Conservation (phyloP, 345 rosid genomes). For the Salix exigua region DNA sequence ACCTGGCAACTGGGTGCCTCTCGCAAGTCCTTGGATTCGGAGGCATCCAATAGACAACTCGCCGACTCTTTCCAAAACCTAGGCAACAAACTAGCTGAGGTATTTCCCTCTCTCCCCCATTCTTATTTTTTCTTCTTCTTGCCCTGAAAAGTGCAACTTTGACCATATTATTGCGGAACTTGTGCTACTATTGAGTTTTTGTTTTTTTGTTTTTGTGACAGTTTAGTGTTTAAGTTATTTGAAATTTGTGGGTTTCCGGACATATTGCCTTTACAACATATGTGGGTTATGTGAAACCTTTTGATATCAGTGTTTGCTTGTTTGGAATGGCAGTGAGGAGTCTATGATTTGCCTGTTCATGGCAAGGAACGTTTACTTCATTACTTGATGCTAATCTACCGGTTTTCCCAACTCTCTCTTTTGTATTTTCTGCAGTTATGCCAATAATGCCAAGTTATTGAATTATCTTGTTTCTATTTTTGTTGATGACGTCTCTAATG, state of each 20-base stretch:
- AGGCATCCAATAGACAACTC: conserved; percentile 25
- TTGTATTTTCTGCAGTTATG: not conserved
- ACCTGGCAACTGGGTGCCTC: conserved; percentile 1
- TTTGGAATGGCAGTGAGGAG: not conserved
- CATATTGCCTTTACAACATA: not conserved
- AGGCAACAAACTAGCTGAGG: conserved; percentile 82
- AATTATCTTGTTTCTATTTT: not conserved
- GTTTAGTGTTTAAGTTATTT: not conserved
- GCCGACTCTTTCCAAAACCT: conserved; percentile 57
- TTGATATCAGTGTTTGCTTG: not conserved
- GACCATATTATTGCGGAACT: not conserved
- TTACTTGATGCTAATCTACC: not conserved
- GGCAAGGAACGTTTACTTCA: not conserved
- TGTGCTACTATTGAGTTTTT: not conserved
- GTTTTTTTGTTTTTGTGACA: too few species aligned
- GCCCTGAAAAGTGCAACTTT: not conserved
- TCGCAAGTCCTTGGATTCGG: conserved; percentile 16
- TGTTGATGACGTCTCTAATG: not conserved
- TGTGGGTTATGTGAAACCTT: not conserved
- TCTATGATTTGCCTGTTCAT: not conserved
- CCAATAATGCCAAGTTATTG: not conserved
- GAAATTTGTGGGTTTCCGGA: not conserved
- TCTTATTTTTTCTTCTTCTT: not conserved
- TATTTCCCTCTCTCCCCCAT: conserved; percentile 3
- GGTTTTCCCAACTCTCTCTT: not conserved